Evolutionary conservation across 371 early-diverging fungal genomes (phyloP), one percentile per base, ranked within the genome.

Genomic region (Apophysomyces sp.): DNA sequence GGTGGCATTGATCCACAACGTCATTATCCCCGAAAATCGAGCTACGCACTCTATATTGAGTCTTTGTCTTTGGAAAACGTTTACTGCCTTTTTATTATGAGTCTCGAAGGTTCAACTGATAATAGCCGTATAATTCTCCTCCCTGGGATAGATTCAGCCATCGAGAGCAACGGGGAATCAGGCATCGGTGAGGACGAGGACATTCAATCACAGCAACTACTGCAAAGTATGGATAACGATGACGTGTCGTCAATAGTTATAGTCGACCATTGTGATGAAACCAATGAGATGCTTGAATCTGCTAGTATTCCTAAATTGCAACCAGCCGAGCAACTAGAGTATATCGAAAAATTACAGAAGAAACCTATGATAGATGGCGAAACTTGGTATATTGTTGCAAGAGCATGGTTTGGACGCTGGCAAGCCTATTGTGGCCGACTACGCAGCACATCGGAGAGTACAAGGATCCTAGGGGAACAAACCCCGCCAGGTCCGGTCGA

Each of bases 401-500:
- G 44, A 13, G 12, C 29, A 6, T 67, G 68, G 68, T 52, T 49
- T 11, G 21, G 15, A 12, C 44, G 61, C 5, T 67, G 68, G 68
- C 39, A 62, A 28, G 31, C 55, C 16, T 60, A 62, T 28, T 62
- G 62, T 30, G 44, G 13, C 11, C 68, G 68, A 16, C 16, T 67
- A n/a, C 30, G 44, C 12, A 67, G 68, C 24, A 4, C 37, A 5
- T 56, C 51, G 0, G 51, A 28, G 7, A 21, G 16, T 1, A 67
- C 63, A 24, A 52, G 63, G 30, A 56, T 32, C 2, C 39, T 67
- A 3, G 68, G 68, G 9, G 26, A 16, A 15, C 24, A 41, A 15
- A 30, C 63, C 11, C 40, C 62, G 54, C 68, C 68, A 49, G 68
- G 68, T 6, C 59, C 63, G 4, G 40, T 67, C 24, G 63, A 62